A percentile compares a stretch with the other conserved stretches of the same genome.
phyloP scores from a whole-genome alignment of 2,329 filamentous ascomycete species.

The Capronia americana region DNA sequence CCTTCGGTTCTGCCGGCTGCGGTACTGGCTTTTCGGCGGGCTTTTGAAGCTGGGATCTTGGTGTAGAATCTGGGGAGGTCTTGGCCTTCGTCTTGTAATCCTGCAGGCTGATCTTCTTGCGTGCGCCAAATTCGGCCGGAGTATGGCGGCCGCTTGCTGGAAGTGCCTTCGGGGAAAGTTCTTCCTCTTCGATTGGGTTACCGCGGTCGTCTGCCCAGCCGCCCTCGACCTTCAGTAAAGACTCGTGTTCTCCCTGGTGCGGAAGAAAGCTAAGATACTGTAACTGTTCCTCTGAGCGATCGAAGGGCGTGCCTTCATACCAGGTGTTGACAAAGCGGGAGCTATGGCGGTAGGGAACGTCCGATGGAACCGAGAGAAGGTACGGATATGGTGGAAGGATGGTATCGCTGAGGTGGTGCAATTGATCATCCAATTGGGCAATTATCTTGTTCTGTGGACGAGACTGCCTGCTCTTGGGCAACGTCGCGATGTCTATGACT shows the following conservation, averaged over 20 bases:
- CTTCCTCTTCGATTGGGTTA: slow-evolving; percentile 51
- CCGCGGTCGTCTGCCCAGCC: slow-evolving; percentile 60
- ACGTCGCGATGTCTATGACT: slow-evolving; percentile 22
- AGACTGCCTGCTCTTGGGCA: slow-evolving; percentile 20
- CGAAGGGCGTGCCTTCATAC: slow-evolving; percentile 60
- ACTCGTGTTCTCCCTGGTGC: slow-evolving; percentile 61
- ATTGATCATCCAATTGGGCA: slow-evolving; percentile 41
- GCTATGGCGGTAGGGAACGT: slow-evolving; percentile 53
- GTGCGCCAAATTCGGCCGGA: slow-evolving; percentile 49
- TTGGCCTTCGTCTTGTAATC: slow-evolving; percentile 66
- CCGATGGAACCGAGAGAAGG: slow-evolving; percentile 54
- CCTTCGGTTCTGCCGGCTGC: neutral
- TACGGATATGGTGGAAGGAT: slow-evolving; percentile 54
- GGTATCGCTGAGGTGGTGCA: slow-evolving; percentile 50
- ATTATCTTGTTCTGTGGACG: slow-evolving; percentile 9
- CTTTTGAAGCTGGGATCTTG: slow-evolving; percentile 9
- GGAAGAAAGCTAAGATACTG: slow-evolving; percentile 69
- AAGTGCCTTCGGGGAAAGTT: slow-evolving; percentile 46
- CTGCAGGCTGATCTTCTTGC: slow-evolving; percentile 68
- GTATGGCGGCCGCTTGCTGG: slow-evolving; percentile 49
- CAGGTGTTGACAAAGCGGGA: slow-evolving; percentile 54
- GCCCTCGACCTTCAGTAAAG: slow-evolving; percentile 57
- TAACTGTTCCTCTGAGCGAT: slow-evolving; percentile 61
- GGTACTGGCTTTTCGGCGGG: slow-evolving; percentile 3
- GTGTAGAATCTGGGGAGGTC: slow-evolving; percentile 39